A percentile compares a stretch with the other conserved stretches of the same genome.
These are phyloP conservation scores for Amanita pseudoporphyria DNA, from an alignment of 768 basidiomycete genomes.

Conservation along the genomic window DNA sequence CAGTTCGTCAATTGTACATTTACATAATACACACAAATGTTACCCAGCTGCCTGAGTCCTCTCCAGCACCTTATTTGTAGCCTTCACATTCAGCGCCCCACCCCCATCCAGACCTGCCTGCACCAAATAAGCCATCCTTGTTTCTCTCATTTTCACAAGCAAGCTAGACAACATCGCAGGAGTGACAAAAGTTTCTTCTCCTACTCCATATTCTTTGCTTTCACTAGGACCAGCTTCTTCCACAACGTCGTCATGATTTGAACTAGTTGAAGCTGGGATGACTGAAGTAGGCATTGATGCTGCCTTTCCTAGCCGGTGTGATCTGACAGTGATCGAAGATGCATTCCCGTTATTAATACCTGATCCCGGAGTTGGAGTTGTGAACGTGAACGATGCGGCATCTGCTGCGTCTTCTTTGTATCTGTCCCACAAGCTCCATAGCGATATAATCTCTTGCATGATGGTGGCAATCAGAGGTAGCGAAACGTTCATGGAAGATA, in stretches of 20 bases:
- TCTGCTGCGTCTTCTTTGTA: slow-evolving; percentile 56
- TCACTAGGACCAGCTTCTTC: neutral
- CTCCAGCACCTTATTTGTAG: slow-evolving; percentile 66
- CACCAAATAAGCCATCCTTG: slow-evolving; percentile 41
- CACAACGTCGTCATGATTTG: neutral
- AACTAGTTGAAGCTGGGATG: neutral
- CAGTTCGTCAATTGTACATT: too few species aligned
- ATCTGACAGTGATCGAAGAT: neutral
- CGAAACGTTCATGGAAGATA: slow-evolving; percentile 81
- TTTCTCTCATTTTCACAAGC: slow-evolving; percentile 60
- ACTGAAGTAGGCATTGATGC: too few species aligned
- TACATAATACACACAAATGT: too few species aligned
- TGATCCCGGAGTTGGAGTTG: slow-evolving; percentile 8
- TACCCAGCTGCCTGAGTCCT: slow-evolving; percentile 60
- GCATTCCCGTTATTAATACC: slow-evolving; percentile 10
- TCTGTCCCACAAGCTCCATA: slow-evolving; percentile 85
- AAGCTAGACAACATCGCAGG: slow-evolving; percentile 46
- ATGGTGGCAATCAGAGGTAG: slow-evolving; percentile 75
- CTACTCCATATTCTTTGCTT: too few species aligned
- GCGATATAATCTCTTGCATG: slow-evolving; percentile 81
- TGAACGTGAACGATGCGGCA: too few species aligned
- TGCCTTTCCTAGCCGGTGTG: neutral
- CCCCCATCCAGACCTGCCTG: neutral
- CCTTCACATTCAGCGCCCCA: too few species aligned
- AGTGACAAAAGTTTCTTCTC: slow-evolving; percentile 26